A percentile compares a stretch with the other conserved stretches of the same genome.
Conservation (phyloP, 768 basidiomycete genomes). For the Podaxis mareebaensis region DNA sequence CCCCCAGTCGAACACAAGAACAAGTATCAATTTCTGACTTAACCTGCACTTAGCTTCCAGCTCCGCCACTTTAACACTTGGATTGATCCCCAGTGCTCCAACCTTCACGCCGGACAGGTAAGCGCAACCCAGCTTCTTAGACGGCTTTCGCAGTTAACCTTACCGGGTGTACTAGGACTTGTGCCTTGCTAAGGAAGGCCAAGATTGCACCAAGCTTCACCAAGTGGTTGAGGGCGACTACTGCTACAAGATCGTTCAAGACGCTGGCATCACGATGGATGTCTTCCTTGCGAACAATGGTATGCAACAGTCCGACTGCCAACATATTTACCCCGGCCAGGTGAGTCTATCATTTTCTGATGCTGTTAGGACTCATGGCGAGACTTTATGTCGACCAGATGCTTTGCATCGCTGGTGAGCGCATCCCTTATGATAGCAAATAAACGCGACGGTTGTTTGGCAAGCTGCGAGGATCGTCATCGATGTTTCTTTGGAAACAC, state of each 20-base stretch:
- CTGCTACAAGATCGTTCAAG: not conserved
- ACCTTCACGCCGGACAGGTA: conserved; percentile 2
- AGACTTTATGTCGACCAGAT: not conserved
- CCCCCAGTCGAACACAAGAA: not conserved
- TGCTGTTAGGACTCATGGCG: not conserved
- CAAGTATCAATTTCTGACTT: not conserved
- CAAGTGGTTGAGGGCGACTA: not conserved
- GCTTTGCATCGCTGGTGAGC: not conserved
- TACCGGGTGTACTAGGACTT: not conserved
- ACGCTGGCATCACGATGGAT: not conserved
- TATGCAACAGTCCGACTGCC: not conserved
- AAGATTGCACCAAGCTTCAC: not conserved
- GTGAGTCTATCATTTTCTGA: not conserved
- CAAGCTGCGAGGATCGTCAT: not conserved
- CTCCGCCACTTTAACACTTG: not conserved
- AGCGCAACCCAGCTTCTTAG: not conserved
- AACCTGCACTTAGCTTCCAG: not conserved
- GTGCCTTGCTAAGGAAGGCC: not conserved
- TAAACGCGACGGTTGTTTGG: not conserved
- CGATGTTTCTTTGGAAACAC: not conserved
- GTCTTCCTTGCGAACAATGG: conserved; percentile 1
- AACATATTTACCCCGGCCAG: not conserved
- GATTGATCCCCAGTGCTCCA: not conserved
- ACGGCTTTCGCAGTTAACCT: not conserved
- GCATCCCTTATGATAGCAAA: not conserved